Percentiles rank a stretch among this genome's conserved stretches.
These are phyloP conservation scores for Albizia julibrissin DNA, from an alignment of 306 rosid species.

Conservation along the genomic window DNA sequence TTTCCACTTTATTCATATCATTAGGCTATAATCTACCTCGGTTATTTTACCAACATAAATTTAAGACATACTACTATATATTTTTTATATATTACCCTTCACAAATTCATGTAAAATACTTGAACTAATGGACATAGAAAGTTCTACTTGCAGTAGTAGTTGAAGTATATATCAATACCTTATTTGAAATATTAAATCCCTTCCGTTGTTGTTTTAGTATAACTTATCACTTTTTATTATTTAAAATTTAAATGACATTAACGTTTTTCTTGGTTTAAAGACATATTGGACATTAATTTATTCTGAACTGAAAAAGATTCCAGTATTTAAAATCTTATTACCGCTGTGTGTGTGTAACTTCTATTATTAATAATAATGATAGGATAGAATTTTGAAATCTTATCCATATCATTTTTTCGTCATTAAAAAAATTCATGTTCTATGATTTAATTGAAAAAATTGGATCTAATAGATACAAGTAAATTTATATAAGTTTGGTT, in stretches of 20 bases:
- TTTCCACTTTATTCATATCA: too few relatives aligned
- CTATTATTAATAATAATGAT: too few relatives aligned
- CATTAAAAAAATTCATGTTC: not conserved
- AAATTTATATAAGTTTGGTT: not conserved
- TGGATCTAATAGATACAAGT: not conserved
- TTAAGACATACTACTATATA: too few relatives aligned
- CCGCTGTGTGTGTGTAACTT: not conserved
- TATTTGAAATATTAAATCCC: not conserved
- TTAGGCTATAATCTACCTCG: too few relatives aligned
- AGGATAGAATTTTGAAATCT: not conserved
- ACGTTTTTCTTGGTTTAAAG: not conserved
- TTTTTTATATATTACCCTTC: too few relatives aligned
- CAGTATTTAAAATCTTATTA: not conserved
- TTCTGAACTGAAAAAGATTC: not conserved
- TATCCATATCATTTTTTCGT: not conserved
- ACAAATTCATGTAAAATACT: too few relatives aligned
- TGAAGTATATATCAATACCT: not conserved
- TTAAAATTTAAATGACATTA: not conserved
- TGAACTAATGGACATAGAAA: too few relatives aligned
- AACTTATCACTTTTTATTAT: not conserved
- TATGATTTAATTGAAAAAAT: not conserved
- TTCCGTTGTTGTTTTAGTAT: not conserved
- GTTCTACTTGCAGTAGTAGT: too few relatives aligned
- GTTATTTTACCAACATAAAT: too few relatives aligned
- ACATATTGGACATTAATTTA: not conserved